Percentiles rank a stretch among this genome's conserved stretches.
phyloP scores from a whole-genome alignment of 2,329 filamentous ascomycete species.

The Camillea tinctor region DNA sequence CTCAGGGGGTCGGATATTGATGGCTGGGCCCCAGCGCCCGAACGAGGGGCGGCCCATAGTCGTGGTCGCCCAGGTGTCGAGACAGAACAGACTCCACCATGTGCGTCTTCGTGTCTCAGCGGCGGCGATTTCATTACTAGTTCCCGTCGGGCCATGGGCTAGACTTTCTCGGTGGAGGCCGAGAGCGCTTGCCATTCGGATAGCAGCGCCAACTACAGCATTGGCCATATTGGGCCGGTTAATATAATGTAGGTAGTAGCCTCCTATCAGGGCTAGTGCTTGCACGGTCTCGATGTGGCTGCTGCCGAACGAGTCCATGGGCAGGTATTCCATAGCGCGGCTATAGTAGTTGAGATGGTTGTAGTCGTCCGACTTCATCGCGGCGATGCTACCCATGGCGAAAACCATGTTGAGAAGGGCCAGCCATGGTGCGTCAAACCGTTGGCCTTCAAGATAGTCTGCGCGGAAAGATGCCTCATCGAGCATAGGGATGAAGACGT shows the following conservation, averaged over 20 bases:
- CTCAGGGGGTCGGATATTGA: constrained; percentile 63
- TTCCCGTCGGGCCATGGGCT: constrained; percentile 35
- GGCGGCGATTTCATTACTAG: constrained; percentile 46
- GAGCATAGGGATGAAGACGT: constrained; percentile 71
- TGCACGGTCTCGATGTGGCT: constrained; percentile 73
- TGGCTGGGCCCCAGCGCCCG: constrained; percentile 65
- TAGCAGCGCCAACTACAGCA: constrained; percentile 66
- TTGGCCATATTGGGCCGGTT: constrained; percentile 77
- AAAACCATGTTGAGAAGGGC: constrained; percentile 75
- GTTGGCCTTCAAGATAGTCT: constrained; percentile 60
- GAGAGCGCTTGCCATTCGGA: constrained; percentile 72
- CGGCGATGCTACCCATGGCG: constrained; percentile 70
- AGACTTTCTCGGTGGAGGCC: constrained; percentile 66
- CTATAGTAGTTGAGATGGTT: constrained; percentile 70
- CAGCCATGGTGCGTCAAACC: constrained; percentile 68
- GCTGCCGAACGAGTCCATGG: constrained; percentile 66
- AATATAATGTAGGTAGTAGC: constrained; percentile 76
- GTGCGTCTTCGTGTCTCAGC: constrained; percentile 64
- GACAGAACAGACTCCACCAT: constrained; percentile 73
- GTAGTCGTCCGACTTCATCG: constrained; percentile 62
- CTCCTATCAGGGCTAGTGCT: constrained; percentile 68
- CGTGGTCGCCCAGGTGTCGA: constrained; percentile 72
- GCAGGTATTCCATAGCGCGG: constrained; percentile 64
- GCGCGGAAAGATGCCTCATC: constrained; percentile 70
- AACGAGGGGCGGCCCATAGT: constrained; percentile 70